Conservation (phyloP, 305 asterid genomes). For the Fraxinus dipetala region DNA sequence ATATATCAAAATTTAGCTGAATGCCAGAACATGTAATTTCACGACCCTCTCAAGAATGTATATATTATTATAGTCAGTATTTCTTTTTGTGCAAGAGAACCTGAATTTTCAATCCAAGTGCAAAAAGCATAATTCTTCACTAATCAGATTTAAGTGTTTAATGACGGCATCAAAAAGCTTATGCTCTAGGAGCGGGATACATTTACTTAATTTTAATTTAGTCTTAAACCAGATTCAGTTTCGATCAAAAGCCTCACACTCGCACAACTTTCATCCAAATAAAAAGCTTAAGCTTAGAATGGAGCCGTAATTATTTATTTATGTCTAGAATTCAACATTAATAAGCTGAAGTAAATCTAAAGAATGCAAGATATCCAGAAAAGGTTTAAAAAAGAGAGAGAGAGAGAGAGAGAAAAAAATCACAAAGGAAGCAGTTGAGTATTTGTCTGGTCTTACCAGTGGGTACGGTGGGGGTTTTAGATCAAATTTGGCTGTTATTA, state of each 20-base stretch:
- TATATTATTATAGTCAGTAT: background rate
- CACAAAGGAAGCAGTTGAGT: background rate
- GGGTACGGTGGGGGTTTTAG: slow-evolving; percentile 79
- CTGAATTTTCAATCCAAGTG: background rate
- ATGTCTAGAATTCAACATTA: background rate
- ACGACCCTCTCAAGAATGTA: background rate
- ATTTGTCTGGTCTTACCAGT: slow-evolving; percentile 43
- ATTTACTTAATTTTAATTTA: background rate
- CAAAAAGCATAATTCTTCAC: background rate
- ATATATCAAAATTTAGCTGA: background rate
- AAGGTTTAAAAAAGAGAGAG: background rate
- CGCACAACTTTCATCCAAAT: background rate
- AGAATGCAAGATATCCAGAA: background rate
- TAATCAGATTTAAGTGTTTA: background rate
- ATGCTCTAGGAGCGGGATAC: background rate
- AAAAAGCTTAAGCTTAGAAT: background rate
- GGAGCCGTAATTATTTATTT: background rate
- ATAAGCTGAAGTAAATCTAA: background rate
- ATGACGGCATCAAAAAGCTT: background rate
- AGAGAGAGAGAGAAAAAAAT: background rate
- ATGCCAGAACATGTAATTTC: background rate
- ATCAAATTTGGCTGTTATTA: slow-evolving; percentile 62
- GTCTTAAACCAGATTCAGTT: background rate
- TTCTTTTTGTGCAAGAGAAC: background rate
- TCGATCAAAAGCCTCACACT: background rate